phyloP scores from a whole-genome alignment of 768 basidiomycete genomes.

The Suillus fuscotomentosus region DNA sequence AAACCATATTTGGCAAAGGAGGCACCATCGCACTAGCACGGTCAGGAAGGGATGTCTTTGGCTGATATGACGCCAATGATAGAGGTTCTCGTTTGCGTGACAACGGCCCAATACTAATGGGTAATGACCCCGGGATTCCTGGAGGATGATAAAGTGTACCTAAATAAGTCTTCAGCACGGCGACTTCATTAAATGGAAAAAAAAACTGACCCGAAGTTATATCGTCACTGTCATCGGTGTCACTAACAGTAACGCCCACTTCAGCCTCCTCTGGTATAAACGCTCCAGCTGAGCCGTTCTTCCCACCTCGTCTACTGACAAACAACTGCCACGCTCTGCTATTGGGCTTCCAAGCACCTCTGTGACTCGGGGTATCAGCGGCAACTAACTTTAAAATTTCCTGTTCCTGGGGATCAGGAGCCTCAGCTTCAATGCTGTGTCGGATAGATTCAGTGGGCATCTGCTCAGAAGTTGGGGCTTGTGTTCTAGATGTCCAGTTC shows the following conservation, averaged over 20 bases:
- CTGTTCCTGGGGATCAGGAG: slow-evolving; percentile 42
- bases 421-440: slow-evolving; percentile 5
- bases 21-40: slow-evolving; percentile 32
- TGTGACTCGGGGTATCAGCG: slow-evolving; percentile 67
- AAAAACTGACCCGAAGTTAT: slow-evolving; percentile 22
- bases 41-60: slow-evolving; percentile 44
- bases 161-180: slow-evolving; percentile 14
- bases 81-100: slow-evolving; percentile 37
- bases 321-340: slow-evolving; percentile 66
- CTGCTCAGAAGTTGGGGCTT: slow-evolving; percentile 4
- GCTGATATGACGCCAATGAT: slow-evolving; percentile 58
- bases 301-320: slow-evolving; percentile 34
- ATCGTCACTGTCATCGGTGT: slow-evolving; percentile 25
- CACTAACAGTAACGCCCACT: slow-evolving; percentile 22
- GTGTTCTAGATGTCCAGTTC: background rate
- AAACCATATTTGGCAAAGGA: slow-evolving; percentile 17
- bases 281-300: slow-evolving; percentile 24
- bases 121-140: slow-evolving; percentile 55
- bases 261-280: slow-evolving; percentile 36
- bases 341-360: slow-evolving; percentile 65
- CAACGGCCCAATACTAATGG: slow-evolving; percentile 53
- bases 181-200: background rate
- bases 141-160: slow-evolving; percentile 26
- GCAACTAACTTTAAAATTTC: slow-evolving; percentile 65
- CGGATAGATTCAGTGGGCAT: slow-evolving; percentile 10